Conservation (phyloP, 2,329 filamentous ascomycete species). For the Fusarium protoensiforme region DNA sequence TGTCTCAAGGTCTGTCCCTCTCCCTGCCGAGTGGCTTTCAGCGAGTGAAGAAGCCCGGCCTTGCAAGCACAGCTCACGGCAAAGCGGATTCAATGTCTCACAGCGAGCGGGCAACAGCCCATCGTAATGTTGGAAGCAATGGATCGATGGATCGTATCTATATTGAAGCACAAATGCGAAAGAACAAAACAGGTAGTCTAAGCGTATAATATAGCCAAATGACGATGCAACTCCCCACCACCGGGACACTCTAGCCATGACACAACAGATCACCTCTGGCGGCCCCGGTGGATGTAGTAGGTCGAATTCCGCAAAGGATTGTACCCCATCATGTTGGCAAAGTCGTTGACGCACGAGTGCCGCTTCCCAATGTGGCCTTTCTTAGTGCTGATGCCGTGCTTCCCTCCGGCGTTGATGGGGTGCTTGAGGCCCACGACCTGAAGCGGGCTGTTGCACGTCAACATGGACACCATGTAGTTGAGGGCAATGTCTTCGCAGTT, state of each 20-base stretch:
- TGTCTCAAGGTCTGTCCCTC: neutral
- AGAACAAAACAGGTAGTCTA: neutral
- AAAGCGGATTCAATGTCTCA: neutral
- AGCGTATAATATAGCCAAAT: neutral
- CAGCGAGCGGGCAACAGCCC: neutral
- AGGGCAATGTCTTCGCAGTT: slow-evolving; percentile 54
- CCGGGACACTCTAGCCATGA: neutral
- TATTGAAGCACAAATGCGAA: neutral
- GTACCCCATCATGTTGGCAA: slow-evolving; percentile 42
- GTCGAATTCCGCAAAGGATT: slow-evolving; percentile 44
- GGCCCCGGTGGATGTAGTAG: neutral
- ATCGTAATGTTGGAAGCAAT: neutral
- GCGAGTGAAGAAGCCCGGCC: neutral
- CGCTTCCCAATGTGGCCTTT: slow-evolving; percentile 43
- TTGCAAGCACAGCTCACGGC: neutral
- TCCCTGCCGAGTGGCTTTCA: neutral
- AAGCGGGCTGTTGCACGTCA: slow-evolving; percentile 47
- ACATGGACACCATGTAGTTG: slow-evolving; percentile 47
- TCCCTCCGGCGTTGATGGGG: slow-evolving; percentile 37
- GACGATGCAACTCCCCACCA: neutral
- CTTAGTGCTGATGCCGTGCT: slow-evolving; percentile 43
- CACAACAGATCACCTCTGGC: neutral
- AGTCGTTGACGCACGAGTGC: slow-evolving; percentile 46
- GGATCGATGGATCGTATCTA: neutral
- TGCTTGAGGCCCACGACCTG: slow-evolving; percentile 43